A percentile compares a stretch with the other conserved stretches of the same genome.
Conservation (phyloP, 495 filamentous ascomycete genomes). For the Staphylotrichum longicolle region DNA sequence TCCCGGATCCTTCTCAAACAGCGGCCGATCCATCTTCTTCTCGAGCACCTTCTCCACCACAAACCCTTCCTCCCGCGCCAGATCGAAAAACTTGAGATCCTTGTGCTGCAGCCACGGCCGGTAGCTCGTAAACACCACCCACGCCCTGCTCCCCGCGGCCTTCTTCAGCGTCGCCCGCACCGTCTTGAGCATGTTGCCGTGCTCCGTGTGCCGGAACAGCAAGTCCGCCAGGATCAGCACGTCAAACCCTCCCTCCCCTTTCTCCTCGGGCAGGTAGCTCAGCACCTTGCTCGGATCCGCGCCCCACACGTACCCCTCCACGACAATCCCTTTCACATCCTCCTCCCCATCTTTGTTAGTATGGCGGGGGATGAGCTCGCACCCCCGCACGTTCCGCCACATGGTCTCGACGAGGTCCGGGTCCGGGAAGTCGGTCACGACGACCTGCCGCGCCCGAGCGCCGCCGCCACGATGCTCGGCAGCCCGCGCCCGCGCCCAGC, state of each 20-base stretch:
- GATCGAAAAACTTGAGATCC: conserved; percentile 82
- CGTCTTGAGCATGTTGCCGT: conserved; percentile 68
- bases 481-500: conserved; percentile 87
- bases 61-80: conserved; percentile 66
- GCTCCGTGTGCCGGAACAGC: conserved; percentile 85
- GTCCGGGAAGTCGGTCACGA: conserved; percentile 90
- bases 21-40: conserved; percentile 72
- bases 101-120: conserved; percentile 82
- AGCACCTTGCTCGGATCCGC: conserved; percentile 52
- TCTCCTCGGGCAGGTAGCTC: conserved; percentile 40
- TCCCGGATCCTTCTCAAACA: conserved; percentile 86
- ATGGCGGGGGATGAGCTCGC: neutral
- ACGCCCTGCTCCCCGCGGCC: conserved; percentile 55
- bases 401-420: conserved; percentile 74
- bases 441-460: conserved; percentile 66
- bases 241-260: conserved; percentile 58
- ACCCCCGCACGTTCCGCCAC: conserved; percentile 60
- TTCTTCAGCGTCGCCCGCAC: conserved; percentile 61
- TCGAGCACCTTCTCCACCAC: conserved; percentile 74
- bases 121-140: conserved; percentile 93
- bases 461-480: conserved; percentile 71
- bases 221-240: conserved; percentile 82
- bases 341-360: neutral
- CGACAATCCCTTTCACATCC: conserved; percentile 38
- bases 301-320: conserved; percentile 81